Base-by-base conservation (phyloP, 1,139 yeast species). In the Candida pseudoviswanathii region DNA sequence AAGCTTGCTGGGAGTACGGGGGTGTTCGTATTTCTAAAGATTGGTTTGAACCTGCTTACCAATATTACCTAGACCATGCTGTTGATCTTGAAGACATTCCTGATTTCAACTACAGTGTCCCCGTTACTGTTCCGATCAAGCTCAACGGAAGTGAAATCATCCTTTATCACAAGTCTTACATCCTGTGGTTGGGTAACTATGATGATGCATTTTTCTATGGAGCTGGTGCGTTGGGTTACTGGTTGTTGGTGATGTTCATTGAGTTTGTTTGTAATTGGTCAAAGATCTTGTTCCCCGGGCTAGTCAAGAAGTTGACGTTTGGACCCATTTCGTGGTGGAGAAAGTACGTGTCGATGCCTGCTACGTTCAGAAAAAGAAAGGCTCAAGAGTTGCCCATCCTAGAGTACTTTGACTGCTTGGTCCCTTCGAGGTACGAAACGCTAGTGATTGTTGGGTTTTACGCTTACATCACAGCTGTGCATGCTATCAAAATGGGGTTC, bases 161-260 rank as follows among this genome's bases (percentile, higher is more conserved):
- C 16, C 16, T 16, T 16, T 16, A 16, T 29, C 42, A 41, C 6
- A 48, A 10, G 8, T 44, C 48, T 8, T 46, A 43, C 25, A 33
- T 22, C 21, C 39, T 57, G 34, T 72, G 66, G 50, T 56, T 69
- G 37, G 74, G 73, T 3, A 71, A 70, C 50, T 73, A 67, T 51
- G 63, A 66, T 48, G 59, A 65, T 44, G 71, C 83, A 3, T 67
- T 76, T 48, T 78, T 64, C 52, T 71, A 76, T 55, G 86, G 86
- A 9, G 62, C 73, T 25, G 83, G 75, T 2, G 50, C 74, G 25
- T 54, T 81, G 30, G 80, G 78, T 0, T 81, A 71, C 56, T 80
- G 85, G 83, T 74, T 68, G 1, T 47, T 75, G 2, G 65, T 82
- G 5, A 58, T 80, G 52, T 25, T 81, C 1, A 29, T 73, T 29